phyloP scores from a whole-genome alignment of 2,329 filamentous ascomycete species.

The Nemania serpens region DNA sequence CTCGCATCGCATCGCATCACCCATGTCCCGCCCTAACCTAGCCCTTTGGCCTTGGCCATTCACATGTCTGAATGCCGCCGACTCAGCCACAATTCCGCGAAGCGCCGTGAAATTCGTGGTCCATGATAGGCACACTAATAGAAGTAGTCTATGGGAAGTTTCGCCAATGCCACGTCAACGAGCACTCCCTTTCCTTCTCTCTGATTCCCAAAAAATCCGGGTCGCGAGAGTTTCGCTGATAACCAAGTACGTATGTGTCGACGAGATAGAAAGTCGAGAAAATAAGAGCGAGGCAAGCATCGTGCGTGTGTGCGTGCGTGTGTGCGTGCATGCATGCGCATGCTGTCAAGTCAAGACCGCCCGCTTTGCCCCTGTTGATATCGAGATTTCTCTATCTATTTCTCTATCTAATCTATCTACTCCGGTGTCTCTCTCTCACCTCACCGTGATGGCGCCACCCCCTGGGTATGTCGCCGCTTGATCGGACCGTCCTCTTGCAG shows the following conservation, averaged over 20 bases:
- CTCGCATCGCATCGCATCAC: slow-evolving; percentile 8
- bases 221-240: slow-evolving; percentile 22
- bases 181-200: not conserved
- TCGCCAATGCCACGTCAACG: slow-evolving; percentile 38
- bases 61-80: slow-evolving; percentile 1
- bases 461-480: slow-evolving; percentile 13
- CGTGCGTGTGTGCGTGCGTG: slow-evolving; percentile 24
- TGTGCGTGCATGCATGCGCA: slow-evolving; percentile 1
- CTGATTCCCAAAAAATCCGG: slow-evolving; percentile 35
- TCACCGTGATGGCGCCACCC: slow-evolving; percentile 3
- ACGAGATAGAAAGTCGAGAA: slow-evolving; percentile 14
- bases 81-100: slow-evolving; percentile 19
- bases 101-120: slow-evolving; percentile 1
- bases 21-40: slow-evolving; percentile 8
- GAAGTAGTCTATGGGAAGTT: too few relatives aligned
- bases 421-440: too few relatives aligned
- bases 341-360: slow-evolving; percentile 17
- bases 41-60: slow-evolving; percentile 15
- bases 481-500: too few relatives aligned
- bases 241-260: slow-evolving; percentile 22
- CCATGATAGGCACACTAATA: too few relatives aligned
- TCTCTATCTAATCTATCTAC: too few relatives aligned
- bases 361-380: too few relatives aligned
- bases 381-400: too few relatives aligned
- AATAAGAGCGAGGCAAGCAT: slow-evolving; percentile 25